A percentile compares a stretch with the other conserved stretches of the same genome.
These are phyloP conservation scores for Annulohypoxylon truncatum DNA, from an alignment of 2,329 filamentous ascomycete genomes.

Conservation along the genomic window DNA sequence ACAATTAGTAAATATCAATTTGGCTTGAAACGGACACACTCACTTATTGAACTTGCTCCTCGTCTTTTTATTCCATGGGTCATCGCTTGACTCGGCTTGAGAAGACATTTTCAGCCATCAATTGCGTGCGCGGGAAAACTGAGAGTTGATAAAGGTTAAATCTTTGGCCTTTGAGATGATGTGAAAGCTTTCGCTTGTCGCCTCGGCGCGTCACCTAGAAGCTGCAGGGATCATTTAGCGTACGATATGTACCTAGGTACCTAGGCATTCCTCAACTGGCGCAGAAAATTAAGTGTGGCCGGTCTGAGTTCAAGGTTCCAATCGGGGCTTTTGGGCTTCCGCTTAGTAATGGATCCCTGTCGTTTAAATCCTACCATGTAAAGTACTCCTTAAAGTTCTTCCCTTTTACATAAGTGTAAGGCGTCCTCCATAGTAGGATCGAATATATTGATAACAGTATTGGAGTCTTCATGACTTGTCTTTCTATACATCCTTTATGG, in stretches of 20 bases:
- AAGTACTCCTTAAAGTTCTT: too few species aligned
- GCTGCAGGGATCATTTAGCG: neutral
- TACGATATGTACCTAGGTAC: neutral
- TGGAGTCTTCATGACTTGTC: too few species aligned
- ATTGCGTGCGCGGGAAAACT: neutral
- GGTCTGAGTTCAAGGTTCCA: neutral
- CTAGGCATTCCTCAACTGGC: neutral
- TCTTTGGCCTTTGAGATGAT: neutral
- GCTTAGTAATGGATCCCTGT: neutral
- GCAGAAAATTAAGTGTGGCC: neutral
- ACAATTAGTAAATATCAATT: slow-evolving; percentile 1
- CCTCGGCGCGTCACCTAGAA: neutral
- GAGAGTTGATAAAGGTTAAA: neutral
- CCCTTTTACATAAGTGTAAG: too few species aligned
- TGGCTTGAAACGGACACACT: slow-evolving; percentile 35
- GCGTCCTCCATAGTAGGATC: too few species aligned
- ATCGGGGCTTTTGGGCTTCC: neutral
- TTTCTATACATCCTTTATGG: too few species aligned
- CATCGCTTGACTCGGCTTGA: slow-evolving; percentile 35
- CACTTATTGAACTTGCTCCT: slow-evolving; percentile 74
- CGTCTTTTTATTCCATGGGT: slow-evolving; percentile 69
- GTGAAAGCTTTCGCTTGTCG: neutral
- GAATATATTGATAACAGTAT: too few species aligned
- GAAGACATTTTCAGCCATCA: slow-evolving; percentile 44
- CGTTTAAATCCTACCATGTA: too few species aligned